Evolutionary conservation across 1,139 yeast species (phyloP).

Genomic region (Yamadazyma sp.): DNA sequence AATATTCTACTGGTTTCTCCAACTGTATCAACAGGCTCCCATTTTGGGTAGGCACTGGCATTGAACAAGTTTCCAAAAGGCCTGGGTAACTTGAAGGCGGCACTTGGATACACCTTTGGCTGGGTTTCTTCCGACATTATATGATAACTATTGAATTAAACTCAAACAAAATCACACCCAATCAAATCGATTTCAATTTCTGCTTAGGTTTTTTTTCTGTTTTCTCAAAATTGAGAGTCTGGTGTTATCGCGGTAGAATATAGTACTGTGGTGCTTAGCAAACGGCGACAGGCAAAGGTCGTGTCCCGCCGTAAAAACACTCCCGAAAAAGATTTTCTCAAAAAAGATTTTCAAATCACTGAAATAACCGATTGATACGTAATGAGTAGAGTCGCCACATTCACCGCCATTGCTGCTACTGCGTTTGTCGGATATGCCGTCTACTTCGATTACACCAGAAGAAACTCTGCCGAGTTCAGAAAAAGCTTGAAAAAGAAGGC

Average conservation of each 20-base stretch:
- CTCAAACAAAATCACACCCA: constrained; percentile 7
- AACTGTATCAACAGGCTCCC: constrained; percentile 46
- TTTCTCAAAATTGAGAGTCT: no score
- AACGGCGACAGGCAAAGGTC: not conserved
- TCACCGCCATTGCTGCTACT: constrained; percentile 55
- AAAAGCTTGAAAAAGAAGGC: constrained; percentile 64
- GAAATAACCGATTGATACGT: not conserved
- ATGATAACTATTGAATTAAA: not conserved
- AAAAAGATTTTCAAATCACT: not conserved
- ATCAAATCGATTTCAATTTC: constrained; percentile 11
- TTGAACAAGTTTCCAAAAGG: constrained; percentile 43
- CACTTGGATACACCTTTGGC: constrained; percentile 27
- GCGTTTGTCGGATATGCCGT: constrained; percentile 72
- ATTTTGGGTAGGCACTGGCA: constrained; percentile 45
- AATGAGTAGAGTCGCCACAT: constrained; percentile 45
- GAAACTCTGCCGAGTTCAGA: constrained; percentile 81
- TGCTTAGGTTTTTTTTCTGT: not conserved
- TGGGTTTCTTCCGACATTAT: constrained; percentile 12
- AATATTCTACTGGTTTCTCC: constrained; percentile 42
- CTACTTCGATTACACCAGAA: constrained; percentile 90
- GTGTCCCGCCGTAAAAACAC: not conserved
- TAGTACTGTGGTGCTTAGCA: no score
- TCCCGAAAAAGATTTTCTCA: constrained; percentile 1
- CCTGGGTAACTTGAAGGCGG: constrained; percentile 43
- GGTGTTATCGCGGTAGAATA: not conserved